Base-by-base conservation (phyloP, 306 rosid genomes). In the Casuarina glauca region DNA sequence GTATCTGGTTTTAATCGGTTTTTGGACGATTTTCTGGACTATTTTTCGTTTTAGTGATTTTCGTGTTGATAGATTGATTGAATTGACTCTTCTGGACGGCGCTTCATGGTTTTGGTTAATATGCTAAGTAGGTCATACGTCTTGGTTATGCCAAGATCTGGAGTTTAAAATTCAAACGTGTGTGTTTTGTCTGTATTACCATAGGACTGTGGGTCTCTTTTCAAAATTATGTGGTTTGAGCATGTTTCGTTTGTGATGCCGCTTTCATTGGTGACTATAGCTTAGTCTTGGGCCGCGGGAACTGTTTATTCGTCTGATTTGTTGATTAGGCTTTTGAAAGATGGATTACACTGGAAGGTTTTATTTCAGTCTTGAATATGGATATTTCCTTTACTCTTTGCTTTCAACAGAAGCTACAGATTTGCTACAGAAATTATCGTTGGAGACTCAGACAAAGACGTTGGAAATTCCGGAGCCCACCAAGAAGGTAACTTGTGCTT, bases 371-470 rank as follows among this genome's bases (percentile, higher is more conserved):
- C 57, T 64, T 15, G 2, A 3, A 26, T 1, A 13, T 76, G 43
- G 74, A 85, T 81, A 0, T 76, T 81, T 93, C 97, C 96, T 95
- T 76, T 71, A 92, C 88, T 55, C 69, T 15, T 20, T 50, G 45
- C 70, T 71, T 76, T 44, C 73, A 49, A 80, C 81, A 95, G 98
- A 93, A 86, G 84, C 99, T 61, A 79, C 91, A 79, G 99, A 96
- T 80, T 91, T 96, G 90, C 79, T 93, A 2, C 97, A 95, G 90
- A 96, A 91, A 87, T 77, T 95, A 84, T 64, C 99, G 0, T 43
- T 95, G 63, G 99, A 91, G 38, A 63, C 98, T 70, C 90, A 96
- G 79, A 62, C 97, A 5, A 96, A 93, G 89, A 72, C 93, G n/a
- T 38, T 91, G 85, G 99, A 96, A 70, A 90, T 85, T 80, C 91